These are phyloP conservation scores for Ophiostoma australiae DNA, from an alignment of 2,329 filamentous ascomycete genomes.

Conservation along the genomic window DNA sequence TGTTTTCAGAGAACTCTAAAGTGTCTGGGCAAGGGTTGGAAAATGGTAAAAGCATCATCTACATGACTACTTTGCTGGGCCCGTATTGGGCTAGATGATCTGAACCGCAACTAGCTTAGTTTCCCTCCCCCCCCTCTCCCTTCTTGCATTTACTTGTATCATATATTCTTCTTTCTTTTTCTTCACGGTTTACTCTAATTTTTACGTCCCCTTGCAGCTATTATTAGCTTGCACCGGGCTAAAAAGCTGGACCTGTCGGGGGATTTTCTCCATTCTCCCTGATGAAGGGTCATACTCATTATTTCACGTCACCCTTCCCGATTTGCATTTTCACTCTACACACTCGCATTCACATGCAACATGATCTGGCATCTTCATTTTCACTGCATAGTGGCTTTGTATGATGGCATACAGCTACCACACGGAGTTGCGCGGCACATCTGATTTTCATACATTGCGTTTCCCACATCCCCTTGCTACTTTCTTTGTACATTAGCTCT, in stretches of 20 bases:
- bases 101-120: not conserved
- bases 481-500: not conserved
- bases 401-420: not conserved
- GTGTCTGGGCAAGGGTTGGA: not conserved
- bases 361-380: not conserved
- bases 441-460: not conserved
- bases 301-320: not conserved
- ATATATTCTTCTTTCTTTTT: not conserved
- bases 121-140: not conserved
- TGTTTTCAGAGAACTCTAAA: not conserved
- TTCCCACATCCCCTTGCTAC: not conserved
- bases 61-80: not conserved
- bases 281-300: not conserved
- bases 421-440: not conserved
- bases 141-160: not conserved
- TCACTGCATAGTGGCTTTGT: not conserved
- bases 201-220: not conserved
- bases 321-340: not conserved
- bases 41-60: not conserved
- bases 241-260: not conserved
- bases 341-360: constrained; percentile 1
- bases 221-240: not conserved
- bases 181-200: not conserved
- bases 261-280: not conserved
- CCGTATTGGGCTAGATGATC: not conserved